phyloP scores from a whole-genome alignment of 2,329 filamentous ascomycete genomes.

The Paecilomyces formosus region DNA sequence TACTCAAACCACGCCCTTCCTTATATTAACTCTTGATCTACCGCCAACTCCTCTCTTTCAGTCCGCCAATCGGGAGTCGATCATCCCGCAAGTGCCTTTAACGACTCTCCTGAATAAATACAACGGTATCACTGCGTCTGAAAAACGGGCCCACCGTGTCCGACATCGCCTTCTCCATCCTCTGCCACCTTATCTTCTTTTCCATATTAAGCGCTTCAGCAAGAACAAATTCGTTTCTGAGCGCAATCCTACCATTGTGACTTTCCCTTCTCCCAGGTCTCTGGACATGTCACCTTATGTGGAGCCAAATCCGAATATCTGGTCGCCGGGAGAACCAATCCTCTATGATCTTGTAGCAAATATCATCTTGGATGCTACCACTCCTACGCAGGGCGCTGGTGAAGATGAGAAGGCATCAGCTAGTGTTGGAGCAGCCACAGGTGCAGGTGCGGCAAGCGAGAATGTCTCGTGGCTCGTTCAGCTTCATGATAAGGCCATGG shows the following conservation, averaged over 20 bases:
- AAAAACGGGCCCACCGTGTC: slow-evolving; percentile 79
- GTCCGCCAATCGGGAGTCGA: slow-evolving; percentile 87
- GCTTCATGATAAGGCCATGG: slow-evolving; percentile 64
- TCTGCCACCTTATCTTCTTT: slow-evolving; percentile 79
- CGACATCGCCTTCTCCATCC: slow-evolving; percentile 86
- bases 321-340: slow-evolving; percentile 71
- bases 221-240: slow-evolving; percentile 95
- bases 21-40: slow-evolving; percentile 88
- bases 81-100: slow-evolving; percentile 74
- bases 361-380: slow-evolving; percentile 53
- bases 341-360: slow-evolving; percentile 96
- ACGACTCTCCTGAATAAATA: slow-evolving; percentile 83
- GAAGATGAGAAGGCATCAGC: slow-evolving; percentile 33
- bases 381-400: slow-evolving; percentile 59
- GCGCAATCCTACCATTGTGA: slow-evolving; percentile 96
- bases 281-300: slow-evolving; percentile 88
- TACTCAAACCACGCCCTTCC: slow-evolving; percentile 68
- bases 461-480: slow-evolving; percentile 95
- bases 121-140: slow-evolving; percentile 78
- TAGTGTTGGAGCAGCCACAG: slow-evolving; percentile 36
- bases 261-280: slow-evolving; percentile 74
- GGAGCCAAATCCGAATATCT: slow-evolving; percentile 69
- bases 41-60: slow-evolving; percentile 91
- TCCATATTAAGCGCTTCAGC: slow-evolving; percentile 96
- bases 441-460: slow-evolving; percentile 81